Conservation (phyloP, 768 basidiomycete species). For the Panellus pusillus region DNA sequence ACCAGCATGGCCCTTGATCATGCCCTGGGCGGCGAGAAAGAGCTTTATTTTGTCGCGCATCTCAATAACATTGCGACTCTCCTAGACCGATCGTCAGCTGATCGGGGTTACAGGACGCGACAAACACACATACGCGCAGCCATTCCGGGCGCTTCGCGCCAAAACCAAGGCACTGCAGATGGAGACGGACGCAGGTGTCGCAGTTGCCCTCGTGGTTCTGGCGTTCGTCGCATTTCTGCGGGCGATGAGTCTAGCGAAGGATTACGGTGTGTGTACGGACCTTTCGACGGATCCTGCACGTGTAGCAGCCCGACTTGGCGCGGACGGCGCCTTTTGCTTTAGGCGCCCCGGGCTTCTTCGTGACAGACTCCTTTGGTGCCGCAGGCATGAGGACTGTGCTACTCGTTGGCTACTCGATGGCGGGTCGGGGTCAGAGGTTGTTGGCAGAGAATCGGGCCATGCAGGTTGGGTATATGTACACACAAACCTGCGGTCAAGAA, state of each 20-base stretch:
- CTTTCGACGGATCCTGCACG: conserved; percentile 85
- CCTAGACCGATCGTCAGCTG: conserved; percentile 39
- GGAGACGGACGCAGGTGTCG: conserved; percentile 74
- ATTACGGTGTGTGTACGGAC: conserved; percentile 34
- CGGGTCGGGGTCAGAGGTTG: conserved; percentile 14
- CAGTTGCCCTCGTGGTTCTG: conserved; percentile 62
- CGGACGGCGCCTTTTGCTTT: conserved; percentile 82
- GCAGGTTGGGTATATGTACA: conserved; percentile 17
- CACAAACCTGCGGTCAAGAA: conserved; percentile 8
- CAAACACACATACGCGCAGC: conserved; percentile 61
- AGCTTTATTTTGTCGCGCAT: conserved; percentile 78
- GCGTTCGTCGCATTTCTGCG: conserved; percentile 83
- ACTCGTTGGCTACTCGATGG: conserved; percentile 25
- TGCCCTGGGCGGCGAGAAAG: conserved; percentile 78
- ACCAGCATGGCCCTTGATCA: conserved; percentile 88
- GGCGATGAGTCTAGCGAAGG: not conserved
- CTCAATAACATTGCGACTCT: conserved; percentile 64
- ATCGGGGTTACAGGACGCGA: conserved; percentile 6
- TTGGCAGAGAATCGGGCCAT: conserved; percentile 3
- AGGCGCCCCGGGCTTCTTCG: conserved; percentile 52
- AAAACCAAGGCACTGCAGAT: conserved; percentile 84
- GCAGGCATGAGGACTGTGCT: conserved; percentile 35
- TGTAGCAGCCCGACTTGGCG: conserved; percentile 88
- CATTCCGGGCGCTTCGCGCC: conserved; percentile 85
- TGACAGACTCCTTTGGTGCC: conserved; percentile 34